Base-by-base conservation (phyloP, 2,329 filamentous ascomycete species). In the Fusarium aywerte region DNA sequence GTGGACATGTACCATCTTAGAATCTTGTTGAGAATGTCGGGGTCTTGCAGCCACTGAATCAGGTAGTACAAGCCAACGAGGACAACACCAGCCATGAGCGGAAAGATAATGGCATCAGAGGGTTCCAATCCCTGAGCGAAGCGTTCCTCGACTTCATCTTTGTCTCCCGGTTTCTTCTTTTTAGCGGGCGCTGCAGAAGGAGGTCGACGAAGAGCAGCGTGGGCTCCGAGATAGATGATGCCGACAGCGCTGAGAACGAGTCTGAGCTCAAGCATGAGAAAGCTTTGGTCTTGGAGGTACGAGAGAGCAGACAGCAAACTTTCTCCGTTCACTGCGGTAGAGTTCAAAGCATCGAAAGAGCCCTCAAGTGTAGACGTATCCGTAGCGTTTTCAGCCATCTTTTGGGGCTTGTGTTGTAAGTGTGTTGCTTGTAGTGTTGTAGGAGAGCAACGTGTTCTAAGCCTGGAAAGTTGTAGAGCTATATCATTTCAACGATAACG, bases 21-120 rank as follows among this genome's bases (percentile, higher is more conserved):
- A 36, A 96, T 86, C 78, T 90, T 92, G 81, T 95, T 97, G 73
- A 98, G 80, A 21, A 96, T 81, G 12, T 89, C 84, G 1, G 93
- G 90, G 73, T 97, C 92, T 68, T 95, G 84, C 55, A 97, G 86
- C 86, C 90, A 96, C 76, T 96, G 93, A 75, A 98, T 93, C 61
- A 97, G 83, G 72, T 94, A 90, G 81, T 98, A 98, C 13, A 98
- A 83, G 7, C 88, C 88, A 39, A 89, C 84, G 10, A 98, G 86
- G 2, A 90, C 88, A 11, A 83, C 74, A 3, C 89, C 92, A 7
- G 93, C 94, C 54, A 93, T 82, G 31, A 97, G 70, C 3, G 95
- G 96, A 66, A 97, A 92, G 72, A 96, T 78, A 69, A 98, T 87
- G 45, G 93, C 95, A 77, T 98, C 95, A 0, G 87, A 89, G 2